Evolutionary conservation across 352 stramenopile species (phyloP).

Genomic region (Thalassiosira delicatula): DNA sequence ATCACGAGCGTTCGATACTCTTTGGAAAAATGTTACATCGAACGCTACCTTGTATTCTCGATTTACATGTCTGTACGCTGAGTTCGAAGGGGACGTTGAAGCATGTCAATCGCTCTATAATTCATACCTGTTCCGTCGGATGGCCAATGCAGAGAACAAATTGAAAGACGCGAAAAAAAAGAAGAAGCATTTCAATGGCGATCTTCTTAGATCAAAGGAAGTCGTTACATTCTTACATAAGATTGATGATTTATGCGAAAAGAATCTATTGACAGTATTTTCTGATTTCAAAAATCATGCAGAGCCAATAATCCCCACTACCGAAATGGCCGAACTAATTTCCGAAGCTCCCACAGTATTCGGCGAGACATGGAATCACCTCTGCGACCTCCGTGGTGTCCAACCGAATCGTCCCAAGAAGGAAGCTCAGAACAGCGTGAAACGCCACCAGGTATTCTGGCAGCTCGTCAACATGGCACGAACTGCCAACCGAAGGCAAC

Average conservation of each 20-base stretch:
- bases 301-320: neutral
- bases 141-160: too few relatives aligned
- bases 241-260: neutral
- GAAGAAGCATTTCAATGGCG: neutral
- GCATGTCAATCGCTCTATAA: neutral
- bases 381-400: too few relatives aligned
- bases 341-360: neutral
- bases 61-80: neutral
- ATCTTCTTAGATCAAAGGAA: neutral
- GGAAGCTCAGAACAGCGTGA: too few relatives aligned
- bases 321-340: neutral
- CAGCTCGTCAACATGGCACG: too few relatives aligned
- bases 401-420: too few relatives aligned
- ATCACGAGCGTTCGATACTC: neutral
- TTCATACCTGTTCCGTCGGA: too few relatives aligned
- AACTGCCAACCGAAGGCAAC: too few relatives aligned
- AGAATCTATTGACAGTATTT: neutral
- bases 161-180: too few relatives aligned
- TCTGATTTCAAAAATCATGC: neutral
- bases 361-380: neutral
- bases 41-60: neutral
- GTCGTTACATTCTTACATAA: neutral
- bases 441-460: too few relatives aligned
- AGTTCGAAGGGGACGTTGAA: neutral
- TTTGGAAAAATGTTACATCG: neutral